phyloP scores from a whole-genome alignment of 768 basidiomycete genomes.

The Boletus rufocinnamomeus region DNA sequence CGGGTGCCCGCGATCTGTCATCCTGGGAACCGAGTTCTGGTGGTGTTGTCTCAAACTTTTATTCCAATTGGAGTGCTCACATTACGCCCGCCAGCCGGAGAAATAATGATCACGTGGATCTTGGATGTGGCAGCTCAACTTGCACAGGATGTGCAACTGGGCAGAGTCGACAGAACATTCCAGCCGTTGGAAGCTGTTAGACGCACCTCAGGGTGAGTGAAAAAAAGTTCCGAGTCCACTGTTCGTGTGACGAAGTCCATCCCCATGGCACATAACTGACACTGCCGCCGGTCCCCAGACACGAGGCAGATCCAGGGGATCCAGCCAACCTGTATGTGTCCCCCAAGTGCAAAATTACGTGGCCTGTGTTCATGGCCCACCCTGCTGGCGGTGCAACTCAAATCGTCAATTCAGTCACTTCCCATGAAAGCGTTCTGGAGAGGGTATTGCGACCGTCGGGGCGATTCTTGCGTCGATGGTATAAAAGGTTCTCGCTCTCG shows the following conservation, averaged over 20 bases:
- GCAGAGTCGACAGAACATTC: background rate
- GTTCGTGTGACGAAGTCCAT: background rate
- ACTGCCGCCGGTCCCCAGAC: background rate
- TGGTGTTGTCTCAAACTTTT: background rate
- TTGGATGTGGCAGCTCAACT: background rate
- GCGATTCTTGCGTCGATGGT: background rate
- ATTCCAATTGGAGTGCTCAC: background rate
- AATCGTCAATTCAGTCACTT: background rate
- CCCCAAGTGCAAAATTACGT: background rate
- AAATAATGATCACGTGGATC: too few relatives aligned
- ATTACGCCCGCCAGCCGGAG: background rate
- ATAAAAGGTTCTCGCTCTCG: background rate
- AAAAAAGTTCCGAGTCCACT: background rate
- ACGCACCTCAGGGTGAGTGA: background rate
- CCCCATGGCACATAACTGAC: background rate
- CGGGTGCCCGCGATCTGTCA: background rate
- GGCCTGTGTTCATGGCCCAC: background rate
- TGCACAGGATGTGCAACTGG: background rate
- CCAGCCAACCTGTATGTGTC: constrained; percentile 4
- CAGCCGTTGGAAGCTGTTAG: background rate
- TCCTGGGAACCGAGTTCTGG: background rate
- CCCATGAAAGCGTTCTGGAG: too few relatives aligned
- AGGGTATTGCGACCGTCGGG: background rate
- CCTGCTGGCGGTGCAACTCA: background rate
- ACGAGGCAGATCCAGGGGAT: too few relatives aligned